phyloP scores from a whole-genome alignment of 164 flowering plant genomes.

The Akebia trifoliata region DNA sequence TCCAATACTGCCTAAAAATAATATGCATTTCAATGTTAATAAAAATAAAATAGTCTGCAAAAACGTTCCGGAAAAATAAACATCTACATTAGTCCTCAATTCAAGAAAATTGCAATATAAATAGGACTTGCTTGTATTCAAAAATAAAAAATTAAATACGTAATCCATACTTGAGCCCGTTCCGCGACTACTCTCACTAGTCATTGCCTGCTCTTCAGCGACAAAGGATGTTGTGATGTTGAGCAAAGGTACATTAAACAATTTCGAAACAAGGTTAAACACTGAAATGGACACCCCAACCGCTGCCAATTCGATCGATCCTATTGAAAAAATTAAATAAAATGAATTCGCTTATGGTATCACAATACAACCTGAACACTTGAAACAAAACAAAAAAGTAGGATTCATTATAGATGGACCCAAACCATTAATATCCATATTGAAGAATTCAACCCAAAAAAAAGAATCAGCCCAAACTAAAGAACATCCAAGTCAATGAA shows the following conservation, averaged over 20 bases:
- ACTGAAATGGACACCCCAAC: constrained; percentile 94
- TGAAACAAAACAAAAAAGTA: too few relatives aligned
- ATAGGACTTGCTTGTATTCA: not conserved
- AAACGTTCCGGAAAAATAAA: not conserved
- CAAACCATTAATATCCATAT: too few relatives aligned
- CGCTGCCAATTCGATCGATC: constrained; percentile 86
- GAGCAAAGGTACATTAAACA: constrained; percentile 90
- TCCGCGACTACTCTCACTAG: constrained; percentile 18
- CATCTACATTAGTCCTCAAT: not conserved
- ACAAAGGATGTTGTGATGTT: constrained; percentile 92
- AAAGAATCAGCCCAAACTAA: too few relatives aligned
- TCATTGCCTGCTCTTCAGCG: constrained; percentile 82
- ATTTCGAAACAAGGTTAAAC: constrained; percentile 85
- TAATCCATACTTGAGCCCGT: constrained; percentile 21
- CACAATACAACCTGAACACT: not conserved
- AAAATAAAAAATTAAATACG: not conserved
- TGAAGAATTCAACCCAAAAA: too few relatives aligned
- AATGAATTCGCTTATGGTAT: not conserved
- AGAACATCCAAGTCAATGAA: too few relatives aligned
- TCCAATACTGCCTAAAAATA: constrained; percentile 9
- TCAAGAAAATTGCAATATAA: not conserved
- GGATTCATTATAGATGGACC: too few relatives aligned
- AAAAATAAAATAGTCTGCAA: not conserved
- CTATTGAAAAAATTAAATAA: constrained; percentile 30
- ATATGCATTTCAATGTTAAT: not conserved